These are phyloP conservation scores for Cairneyella variabilis DNA, from an alignment of 495 filamentous ascomycete genomes.

Conservation along the genomic window DNA sequence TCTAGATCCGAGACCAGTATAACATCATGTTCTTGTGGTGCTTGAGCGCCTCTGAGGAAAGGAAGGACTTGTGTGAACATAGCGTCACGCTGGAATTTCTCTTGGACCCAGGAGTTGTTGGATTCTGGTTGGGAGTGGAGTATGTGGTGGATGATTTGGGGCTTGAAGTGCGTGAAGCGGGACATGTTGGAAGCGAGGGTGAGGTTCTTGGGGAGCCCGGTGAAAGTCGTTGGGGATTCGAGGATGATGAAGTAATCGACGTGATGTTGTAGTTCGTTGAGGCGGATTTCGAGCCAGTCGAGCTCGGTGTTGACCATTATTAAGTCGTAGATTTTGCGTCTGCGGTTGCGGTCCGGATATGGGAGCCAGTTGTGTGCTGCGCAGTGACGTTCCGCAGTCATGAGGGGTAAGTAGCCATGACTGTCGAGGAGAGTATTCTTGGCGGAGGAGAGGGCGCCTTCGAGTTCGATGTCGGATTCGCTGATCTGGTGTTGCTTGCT, in stretches of 20 bases:
- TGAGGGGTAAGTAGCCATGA: conserved; percentile 6
- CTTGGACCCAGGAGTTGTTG: conserved; percentile 28
- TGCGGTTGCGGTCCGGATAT: background rate
- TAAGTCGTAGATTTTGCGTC: conserved; percentile 40
- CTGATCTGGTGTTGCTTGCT: background rate
- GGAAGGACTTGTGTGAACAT: conserved; percentile 32
- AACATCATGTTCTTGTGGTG: conserved; percentile 27
- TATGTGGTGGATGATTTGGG: conserved; percentile 35
- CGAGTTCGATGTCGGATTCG: background rate
- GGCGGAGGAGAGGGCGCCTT: background rate
- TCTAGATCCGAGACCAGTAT: conserved; percentile 35
- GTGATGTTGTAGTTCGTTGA: conserved; percentile 29
- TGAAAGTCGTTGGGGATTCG: conserved; percentile 41
- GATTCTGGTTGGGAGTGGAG: conserved; percentile 27
- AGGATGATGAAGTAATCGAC: conserved; percentile 47
- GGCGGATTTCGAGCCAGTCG: conserved; percentile 44
- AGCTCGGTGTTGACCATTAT: conserved; percentile 39
- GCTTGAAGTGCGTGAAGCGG: conserved; percentile 31
- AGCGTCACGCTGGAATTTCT: conserved; percentile 33
- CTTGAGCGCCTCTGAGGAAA: conserved; percentile 20
- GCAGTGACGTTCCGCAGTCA: background rate
- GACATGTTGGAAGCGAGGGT: conserved; percentile 33
- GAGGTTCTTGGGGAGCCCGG: conserved; percentile 36
- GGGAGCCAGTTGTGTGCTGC: background rate
- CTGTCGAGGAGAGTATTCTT: background rate